These are phyloP conservation scores for Penicillium sp. DNA, from an alignment of 2,329 filamentous ascomycete genomes.

Conservation along the genomic window DNA sequence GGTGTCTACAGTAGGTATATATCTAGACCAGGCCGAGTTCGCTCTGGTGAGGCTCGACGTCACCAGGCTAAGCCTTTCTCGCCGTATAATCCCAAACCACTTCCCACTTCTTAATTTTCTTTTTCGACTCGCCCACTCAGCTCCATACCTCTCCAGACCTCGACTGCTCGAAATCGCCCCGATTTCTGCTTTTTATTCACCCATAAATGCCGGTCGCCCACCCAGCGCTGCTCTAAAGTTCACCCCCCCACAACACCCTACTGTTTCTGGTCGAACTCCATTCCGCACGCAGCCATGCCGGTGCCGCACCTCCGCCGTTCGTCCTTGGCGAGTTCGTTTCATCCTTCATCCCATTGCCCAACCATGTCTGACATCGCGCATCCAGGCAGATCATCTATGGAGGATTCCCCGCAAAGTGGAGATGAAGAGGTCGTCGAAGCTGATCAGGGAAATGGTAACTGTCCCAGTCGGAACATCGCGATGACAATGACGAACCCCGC, in stretches of 20 bases:
- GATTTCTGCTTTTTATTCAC: too few species aligned
- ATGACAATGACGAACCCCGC: not conserved
- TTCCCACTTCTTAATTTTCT: not conserved
- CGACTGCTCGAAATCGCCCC: too few species aligned
- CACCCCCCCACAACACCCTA: conserved; percentile 10
- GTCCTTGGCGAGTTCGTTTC: conserved; percentile 34
- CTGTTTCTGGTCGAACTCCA: conserved; percentile 10
- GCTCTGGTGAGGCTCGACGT: conserved; percentile 17
- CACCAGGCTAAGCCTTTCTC: conserved; percentile 9
- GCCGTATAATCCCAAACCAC: conserved; percentile 1
- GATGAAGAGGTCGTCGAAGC: conserved; percentile 84
- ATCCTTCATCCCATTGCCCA: conserved; percentile 5
- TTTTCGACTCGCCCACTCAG: too few species aligned
- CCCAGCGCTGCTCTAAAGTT: too few species aligned
- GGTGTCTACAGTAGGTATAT: too few species aligned
- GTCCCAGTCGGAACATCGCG: not conserved
- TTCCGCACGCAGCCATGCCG: conserved; percentile 33
- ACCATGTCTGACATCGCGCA: conserved; percentile 27
- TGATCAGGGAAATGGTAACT: conserved; percentile 88
- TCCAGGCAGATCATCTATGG: conserved; percentile 56
- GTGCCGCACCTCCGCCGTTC: conserved; percentile 39
- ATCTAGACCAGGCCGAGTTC: too few species aligned
- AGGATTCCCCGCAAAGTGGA: conserved; percentile 51
- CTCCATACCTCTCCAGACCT: too few species aligned
- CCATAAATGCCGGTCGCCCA: too few species aligned